Percentiles rank a stretch among this genome's conserved stretches.
phyloP scores from a whole-genome alignment of 2,329 filamentous ascomycete species.

The Phialophora chinensis region DNA sequence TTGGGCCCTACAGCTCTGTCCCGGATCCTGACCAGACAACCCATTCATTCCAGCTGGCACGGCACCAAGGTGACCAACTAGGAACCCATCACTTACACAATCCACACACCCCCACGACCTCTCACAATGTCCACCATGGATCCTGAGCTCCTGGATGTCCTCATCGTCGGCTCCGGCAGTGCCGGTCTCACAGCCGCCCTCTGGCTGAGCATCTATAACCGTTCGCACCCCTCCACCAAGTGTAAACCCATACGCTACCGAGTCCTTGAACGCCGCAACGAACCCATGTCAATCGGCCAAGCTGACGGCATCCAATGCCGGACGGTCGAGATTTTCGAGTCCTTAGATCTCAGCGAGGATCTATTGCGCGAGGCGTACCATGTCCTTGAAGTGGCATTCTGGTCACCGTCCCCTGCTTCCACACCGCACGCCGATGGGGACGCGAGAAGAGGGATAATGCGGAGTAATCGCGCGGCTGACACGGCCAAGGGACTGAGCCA shows the following conservation, averaged over 20 bases:
- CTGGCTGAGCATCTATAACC: constrained; percentile 65
- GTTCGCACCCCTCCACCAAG: background rate
- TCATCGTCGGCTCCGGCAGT: constrained; percentile 67
- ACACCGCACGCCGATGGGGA: background rate
- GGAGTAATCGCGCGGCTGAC: constrained; percentile 60
- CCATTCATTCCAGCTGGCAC: background rate
- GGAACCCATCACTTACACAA: background rate
- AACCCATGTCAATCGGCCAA: constrained; percentile 64
- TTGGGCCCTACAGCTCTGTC: background rate
- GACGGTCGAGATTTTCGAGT: constrained; percentile 68
- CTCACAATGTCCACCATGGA: constrained; percentile 1
- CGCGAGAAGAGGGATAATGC: constrained; percentile 49
- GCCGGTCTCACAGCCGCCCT: constrained; percentile 66
- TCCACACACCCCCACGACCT: background rate
- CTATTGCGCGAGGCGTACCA: constrained; percentile 65
- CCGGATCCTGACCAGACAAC: background rate
- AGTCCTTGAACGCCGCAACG: constrained; percentile 63
- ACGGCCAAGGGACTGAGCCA: constrained; percentile 60
- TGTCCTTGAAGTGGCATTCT: constrained; percentile 64
- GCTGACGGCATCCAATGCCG: constrained; percentile 69
- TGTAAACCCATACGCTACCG: constrained; percentile 16
- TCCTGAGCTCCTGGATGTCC: constrained; percentile 52
- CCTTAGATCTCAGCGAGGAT: constrained; percentile 61
- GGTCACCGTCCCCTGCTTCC: constrained; percentile 44
- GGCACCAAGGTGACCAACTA: background rate